Percentiles rank a stretch among this genome's conserved stretches.
Evolutionary conservation across 208 protist genomes (phyloP).

Genomic region (Wallacemonas collosoma): DNA sequence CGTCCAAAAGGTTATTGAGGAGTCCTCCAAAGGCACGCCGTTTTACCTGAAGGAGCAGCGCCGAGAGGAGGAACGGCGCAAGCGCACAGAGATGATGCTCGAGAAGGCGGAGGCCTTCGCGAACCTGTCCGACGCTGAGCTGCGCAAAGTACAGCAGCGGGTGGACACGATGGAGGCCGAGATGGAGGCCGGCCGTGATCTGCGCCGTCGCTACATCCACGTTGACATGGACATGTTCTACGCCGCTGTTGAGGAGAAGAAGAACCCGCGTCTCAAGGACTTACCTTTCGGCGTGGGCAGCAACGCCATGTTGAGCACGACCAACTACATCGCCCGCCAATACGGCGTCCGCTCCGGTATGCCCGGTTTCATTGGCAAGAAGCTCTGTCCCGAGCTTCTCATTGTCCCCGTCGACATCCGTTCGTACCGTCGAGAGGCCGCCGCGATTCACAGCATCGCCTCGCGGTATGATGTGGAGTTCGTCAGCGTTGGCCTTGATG

Average conservation of each 20-base stretch:
- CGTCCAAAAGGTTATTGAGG: slow-evolving; percentile 83
- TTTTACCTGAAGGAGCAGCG: slow-evolving; percentile 87
- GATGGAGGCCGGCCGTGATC: slow-evolving; percentile 67
- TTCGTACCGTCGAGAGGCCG: slow-evolving; percentile 73
- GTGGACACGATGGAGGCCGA: slow-evolving; percentile 63
- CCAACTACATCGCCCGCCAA: slow-evolving; percentile 95
- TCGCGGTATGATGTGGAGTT: slow-evolving; percentile 88
- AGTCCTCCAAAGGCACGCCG: slow-evolving; percentile 67
- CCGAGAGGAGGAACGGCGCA: slow-evolving; percentile 49
- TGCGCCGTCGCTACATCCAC: slow-evolving; percentile 77
- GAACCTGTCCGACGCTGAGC: slow-evolving; percentile 34
- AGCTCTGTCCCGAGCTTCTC: slow-evolving; percentile 89
- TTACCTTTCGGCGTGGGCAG: slow-evolving; percentile 95
- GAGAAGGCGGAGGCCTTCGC: slow-evolving; percentile 60
- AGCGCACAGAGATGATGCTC: slow-evolving; percentile 54
- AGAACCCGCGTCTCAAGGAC: slow-evolving; percentile 84
- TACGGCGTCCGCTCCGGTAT: slow-evolving; percentile 96
- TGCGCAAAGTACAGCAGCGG: slow-evolving; percentile 40
- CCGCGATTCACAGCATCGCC: slow-evolving; percentile 74
- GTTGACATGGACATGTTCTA: slow-evolving; percentile 96
- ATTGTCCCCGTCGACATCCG: slow-evolving; percentile 87
- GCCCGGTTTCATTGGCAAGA: slow-evolving; percentile 94
- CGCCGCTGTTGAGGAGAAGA: slow-evolving; percentile 90
- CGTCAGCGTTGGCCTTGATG: slow-evolving; percentile 74
- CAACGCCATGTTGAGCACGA: slow-evolving; percentile 94